Percentiles rank a stretch among this genome's conserved stretches.
phyloP scores from a whole-genome alignment of 2,329 filamentous ascomycete species.

The Stachybotrys elegans region DNA sequence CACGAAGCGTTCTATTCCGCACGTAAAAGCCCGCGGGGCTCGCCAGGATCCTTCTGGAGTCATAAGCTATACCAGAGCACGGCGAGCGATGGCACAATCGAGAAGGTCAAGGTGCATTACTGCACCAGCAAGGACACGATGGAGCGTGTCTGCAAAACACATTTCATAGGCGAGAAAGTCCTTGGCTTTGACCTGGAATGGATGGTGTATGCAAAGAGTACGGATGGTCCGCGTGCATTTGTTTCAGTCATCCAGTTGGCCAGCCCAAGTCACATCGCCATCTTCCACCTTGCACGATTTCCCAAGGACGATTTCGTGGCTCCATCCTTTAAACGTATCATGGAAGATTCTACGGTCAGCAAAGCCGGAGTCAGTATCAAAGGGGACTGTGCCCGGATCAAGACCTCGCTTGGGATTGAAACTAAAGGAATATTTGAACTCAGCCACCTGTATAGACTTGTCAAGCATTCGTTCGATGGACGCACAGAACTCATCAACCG shows the following conservation, averaged over 20 bases:
- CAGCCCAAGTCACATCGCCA: conserved; percentile 66
- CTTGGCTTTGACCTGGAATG: conserved; percentile 93
- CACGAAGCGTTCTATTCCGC: conserved; percentile 33
- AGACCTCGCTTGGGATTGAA: conserved; percentile 59
- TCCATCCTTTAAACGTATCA: conserved; percentile 63
- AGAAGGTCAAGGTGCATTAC: conserved; percentile 68
- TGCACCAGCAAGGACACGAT: conserved; percentile 64
- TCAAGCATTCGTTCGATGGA: conserved; percentile 56
- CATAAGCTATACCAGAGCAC: conserved; percentile 61
- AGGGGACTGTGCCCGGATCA: conserved; percentile 64
- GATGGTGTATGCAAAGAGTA: conserved; percentile 47
- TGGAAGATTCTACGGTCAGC: conserved; percentile 63
- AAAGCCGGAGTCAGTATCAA: conserved; percentile 77
- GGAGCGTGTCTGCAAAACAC: conserved; percentile 57
- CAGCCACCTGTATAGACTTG: conserved; percentile 73
- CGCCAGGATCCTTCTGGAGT: conserved; percentile 58
- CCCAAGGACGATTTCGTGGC: conserved; percentile 56
- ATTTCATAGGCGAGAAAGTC: conserved; percentile 64
- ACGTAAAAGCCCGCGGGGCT: conserved; percentile 37
- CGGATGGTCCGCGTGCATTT: conserved; percentile 55
- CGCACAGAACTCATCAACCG: conserved; percentile 59
- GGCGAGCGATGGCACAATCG: conserved; percentile 30
- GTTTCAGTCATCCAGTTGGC: conserved; percentile 82
- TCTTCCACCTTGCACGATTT: conserved; percentile 76
- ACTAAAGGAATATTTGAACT: conserved; percentile 70